phyloP scores from a whole-genome alignment of 495 filamentous ascomycete species.

The Aspergillus homomorphus region DNA sequence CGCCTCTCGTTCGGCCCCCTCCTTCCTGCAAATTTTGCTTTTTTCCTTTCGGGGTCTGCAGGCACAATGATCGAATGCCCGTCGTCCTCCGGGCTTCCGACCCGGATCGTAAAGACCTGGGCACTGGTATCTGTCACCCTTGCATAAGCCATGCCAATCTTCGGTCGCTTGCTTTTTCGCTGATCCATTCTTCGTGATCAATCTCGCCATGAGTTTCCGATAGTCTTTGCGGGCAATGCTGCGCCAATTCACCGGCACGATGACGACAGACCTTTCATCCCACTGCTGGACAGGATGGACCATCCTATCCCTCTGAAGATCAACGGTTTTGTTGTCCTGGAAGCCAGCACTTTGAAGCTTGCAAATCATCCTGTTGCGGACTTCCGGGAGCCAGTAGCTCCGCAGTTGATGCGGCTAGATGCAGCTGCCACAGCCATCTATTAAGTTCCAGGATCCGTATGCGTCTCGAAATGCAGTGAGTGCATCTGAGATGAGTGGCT shows the following conservation, averaged over 20 bases:
- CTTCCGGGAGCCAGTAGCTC: conserved; percentile 19
- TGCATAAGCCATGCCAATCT: conserved; percentile 19
- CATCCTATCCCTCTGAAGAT: conserved; percentile 1
- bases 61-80: conserved; percentile 10
- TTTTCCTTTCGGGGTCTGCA: conserved; percentile 12
- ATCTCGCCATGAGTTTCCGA: conserved; percentile 4
- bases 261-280: not conserved
- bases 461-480: conserved; percentile 14
- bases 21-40: conserved; percentile 1
- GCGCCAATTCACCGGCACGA: conserved; percentile 6
- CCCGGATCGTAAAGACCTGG: conserved; percentile 12
- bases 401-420: conserved; percentile 25
- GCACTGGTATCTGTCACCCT: conserved; percentile 18
- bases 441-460: conserved; percentile 22
- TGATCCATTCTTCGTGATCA: conserved; percentile 12
- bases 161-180: conserved; percentile 10
- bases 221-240: not conserved
- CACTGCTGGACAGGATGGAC: not conserved
- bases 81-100: conserved; percentile 5
- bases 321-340: conserved; percentile 1
- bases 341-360: conserved; percentile 2
- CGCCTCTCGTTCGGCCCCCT: not conserved
- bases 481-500: conserved; percentile 10
- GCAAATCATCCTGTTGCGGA: conserved; percentile 7
- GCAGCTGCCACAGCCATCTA: conserved; percentile 24